These are phyloP conservation scores for Silene latifolia DNA, from an alignment of 148 eudicot species.

Conservation along the genomic window DNA sequence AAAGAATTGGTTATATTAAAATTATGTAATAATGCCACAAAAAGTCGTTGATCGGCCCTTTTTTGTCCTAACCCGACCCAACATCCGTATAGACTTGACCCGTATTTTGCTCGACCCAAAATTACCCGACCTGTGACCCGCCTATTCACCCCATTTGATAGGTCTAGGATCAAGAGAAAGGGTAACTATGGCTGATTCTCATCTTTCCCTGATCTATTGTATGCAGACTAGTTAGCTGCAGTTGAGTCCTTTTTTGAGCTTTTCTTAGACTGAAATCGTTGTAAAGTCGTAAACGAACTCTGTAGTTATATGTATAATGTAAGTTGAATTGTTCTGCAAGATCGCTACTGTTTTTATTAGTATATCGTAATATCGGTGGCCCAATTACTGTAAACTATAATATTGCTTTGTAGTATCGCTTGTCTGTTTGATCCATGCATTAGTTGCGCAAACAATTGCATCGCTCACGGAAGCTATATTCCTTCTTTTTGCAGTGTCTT, in stretches of 20 bases:
- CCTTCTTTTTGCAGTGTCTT: conserved; percentile 18
- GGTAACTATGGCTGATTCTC: not conserved
- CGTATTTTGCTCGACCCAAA: no score
- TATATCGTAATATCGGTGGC: not conserved
- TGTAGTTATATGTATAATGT: not conserved
- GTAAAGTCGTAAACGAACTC: conserved; percentile 1
- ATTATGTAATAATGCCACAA: no score
- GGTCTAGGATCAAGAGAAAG: not conserved
- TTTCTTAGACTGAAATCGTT: not conserved
- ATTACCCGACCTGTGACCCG: no score
- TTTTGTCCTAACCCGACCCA: no score
- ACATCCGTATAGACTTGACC: no score
- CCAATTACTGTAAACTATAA: not conserved
- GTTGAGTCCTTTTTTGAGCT: not conserved
- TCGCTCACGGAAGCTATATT: conserved; percentile 1
- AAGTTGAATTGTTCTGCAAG: not conserved
- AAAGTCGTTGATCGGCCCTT: no score
- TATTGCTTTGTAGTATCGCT: not conserved
- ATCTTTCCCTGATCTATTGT: not conserved
- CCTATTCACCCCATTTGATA: not conserved
- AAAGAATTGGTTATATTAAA: no score
- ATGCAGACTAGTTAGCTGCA: conserved; percentile 1
- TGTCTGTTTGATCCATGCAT: not conserved
- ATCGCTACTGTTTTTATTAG: not conserved
- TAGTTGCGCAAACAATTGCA: not conserved